A percentile compares a stretch with the other conserved stretches of the same genome.
Evolutionary conservation across 352 stramenopile species (phyloP).

Genomic region (Albugo laibachii): DNA sequence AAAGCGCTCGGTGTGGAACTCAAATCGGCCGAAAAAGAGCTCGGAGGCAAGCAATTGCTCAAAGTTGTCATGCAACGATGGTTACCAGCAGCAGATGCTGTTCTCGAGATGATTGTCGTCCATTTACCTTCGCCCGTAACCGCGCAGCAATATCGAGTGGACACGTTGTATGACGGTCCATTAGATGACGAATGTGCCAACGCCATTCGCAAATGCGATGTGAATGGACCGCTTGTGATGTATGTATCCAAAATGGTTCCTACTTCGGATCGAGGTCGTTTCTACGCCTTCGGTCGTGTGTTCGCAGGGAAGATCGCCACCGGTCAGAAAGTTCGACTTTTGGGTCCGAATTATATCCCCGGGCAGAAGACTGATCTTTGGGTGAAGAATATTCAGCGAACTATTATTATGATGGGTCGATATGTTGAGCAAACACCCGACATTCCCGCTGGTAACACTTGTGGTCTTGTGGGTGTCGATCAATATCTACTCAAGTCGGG

Average conservation of each 20-base stretch:
- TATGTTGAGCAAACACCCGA: conserved; percentile 97
- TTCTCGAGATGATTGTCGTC: conserved; percentile 99
- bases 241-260: conserved; percentile 99
- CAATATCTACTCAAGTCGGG: conserved; percentile 99
- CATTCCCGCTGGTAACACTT: conserved; percentile 99
- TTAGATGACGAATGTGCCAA: conserved; percentile 94
- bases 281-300: conserved; percentile 99
- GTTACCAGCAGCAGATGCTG: conserved; percentile 94
- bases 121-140: conserved; percentile 94
- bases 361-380: conserved; percentile 99
- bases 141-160: conserved; percentile 96
- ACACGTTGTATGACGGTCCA: conserved; percentile 96
- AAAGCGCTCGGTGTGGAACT: conserved; percentile 94
- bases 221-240: conserved; percentile 96
- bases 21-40: conserved; percentile 92
- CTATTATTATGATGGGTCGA: conserved; percentile 99
- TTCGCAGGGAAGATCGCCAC: conserved; percentile 98
- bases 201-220: conserved; percentile 97
- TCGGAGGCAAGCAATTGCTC: conserved; percentile 92
- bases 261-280: conserved; percentile 95
- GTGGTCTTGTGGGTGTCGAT: conserved; percentile 97
- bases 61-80: conserved; percentile 99
- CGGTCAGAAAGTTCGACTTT: conserved; percentile 97
- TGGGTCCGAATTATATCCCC: conserved; percentile 98
- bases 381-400: conserved; percentile 99